These are phyloP conservation scores for Leucocoprinus sp. DNA, from an alignment of 768 basidiomycete species.

Conservation along the genomic window DNA sequence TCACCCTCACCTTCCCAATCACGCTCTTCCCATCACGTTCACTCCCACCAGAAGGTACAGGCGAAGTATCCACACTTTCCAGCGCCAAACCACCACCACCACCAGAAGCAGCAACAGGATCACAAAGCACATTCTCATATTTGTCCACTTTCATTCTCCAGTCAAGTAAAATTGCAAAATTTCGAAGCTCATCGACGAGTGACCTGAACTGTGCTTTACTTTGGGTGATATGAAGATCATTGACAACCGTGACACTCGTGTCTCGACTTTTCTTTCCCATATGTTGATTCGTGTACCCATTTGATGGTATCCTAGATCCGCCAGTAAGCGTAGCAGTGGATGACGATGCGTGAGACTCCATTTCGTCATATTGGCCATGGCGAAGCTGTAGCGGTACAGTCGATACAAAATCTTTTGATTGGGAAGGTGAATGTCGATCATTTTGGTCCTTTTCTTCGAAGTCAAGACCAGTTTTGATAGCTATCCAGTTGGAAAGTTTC, in stretches of 20 bases:
- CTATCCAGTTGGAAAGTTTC: conserved; percentile 60
- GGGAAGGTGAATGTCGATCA: not conserved
- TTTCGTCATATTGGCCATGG: not conserved
- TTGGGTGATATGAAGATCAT: not conserved
- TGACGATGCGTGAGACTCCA: conserved; percentile 12
- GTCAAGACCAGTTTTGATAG: conserved; percentile 37
- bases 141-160: conserved; percentile 42
- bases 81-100: not conserved
- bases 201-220: conserved; percentile 23
- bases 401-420: not conserved
- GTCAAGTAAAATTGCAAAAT: conserved; percentile 52
- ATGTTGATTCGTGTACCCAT: no score
- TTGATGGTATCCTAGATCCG: conserved; percentile 1
- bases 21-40: not conserved
- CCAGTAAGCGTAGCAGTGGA: conserved; percentile 11
- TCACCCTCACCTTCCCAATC: conserved; percentile 1
- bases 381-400: not conserved
- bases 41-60: not conserved
- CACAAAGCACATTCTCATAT: conserved; percentile 18
- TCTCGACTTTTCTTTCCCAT: conserved; percentile 8
- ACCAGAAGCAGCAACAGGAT: conserved; percentile 3
- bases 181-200: conserved; percentile 46
- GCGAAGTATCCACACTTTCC: not conserved
- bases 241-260: conserved; percentile 7
- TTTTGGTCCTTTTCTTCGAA: conserved; percentile 18